phyloP scores from a whole-genome alignment of 371 early-diverging fungal genomes.

The Apophysomyces variabilis region DNA sequence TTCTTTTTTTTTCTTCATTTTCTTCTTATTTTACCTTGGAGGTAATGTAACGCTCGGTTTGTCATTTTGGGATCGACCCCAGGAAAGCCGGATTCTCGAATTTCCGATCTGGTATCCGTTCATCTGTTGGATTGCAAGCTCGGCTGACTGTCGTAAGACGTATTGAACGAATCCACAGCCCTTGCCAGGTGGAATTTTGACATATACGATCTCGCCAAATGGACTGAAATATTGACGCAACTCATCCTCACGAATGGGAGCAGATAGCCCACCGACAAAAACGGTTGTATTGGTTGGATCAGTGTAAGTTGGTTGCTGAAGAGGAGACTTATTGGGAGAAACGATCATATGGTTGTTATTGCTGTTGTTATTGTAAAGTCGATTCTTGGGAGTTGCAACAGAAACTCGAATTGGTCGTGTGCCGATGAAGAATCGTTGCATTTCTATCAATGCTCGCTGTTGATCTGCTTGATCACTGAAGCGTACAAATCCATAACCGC shows the following conservation, averaged over 20 bases:
- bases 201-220: constrained; percentile 89
- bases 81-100: constrained; percentile 85
- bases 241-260: constrained; percentile 84
- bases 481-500: constrained; percentile 89
- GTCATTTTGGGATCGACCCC: constrained; percentile 85
- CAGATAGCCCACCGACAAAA: constrained; percentile 90
- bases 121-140: constrained; percentile 86
- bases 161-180: constrained; percentile 96
- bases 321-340: constrained; percentile 46
- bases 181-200: constrained; percentile 92
- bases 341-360: constrained; percentile 29
- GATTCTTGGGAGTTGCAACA: constrained; percentile 74
- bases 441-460: constrained; percentile 76
- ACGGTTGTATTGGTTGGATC: constrained; percentile 91
- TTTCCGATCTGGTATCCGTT: constrained; percentile 84
- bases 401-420: constrained; percentile 88
- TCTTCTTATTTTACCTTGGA: background rate
- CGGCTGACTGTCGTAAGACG: constrained; percentile 80
- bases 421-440: constrained; percentile 78
- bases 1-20: background rate
- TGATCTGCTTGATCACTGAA: constrained; percentile 77
- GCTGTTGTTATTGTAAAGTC: constrained; percentile 21
- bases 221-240: constrained; percentile 75
- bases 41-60: constrained; percentile 16
- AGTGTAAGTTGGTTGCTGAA: constrained; percentile 49